Evolutionary conservation across 2,329 filamentous ascomycete genomes (phyloP), one percentile per base, ranked within the genome.

Genomic region (Alternaria sp.): DNA sequence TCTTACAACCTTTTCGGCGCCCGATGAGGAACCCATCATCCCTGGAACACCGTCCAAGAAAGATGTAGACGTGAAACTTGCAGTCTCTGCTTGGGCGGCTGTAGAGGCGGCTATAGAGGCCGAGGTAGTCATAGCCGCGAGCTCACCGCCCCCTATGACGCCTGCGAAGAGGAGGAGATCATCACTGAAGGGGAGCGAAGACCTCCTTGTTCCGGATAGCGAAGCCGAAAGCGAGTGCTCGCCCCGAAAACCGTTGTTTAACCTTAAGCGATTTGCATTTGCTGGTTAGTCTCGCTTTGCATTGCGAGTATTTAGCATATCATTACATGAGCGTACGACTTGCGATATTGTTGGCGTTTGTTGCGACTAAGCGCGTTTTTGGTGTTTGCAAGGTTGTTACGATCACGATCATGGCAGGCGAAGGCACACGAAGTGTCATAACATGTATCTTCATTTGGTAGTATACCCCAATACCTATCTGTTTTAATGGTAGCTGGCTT

Each of bases 121-220:
- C 4, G 72, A 79, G 54, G 63, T 78, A 1, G 66, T 79, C 15
- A 69, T 80, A 15, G 75, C 77, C 41, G 71, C 75, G 8, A 77
- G 74, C 33, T 72, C 63, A 43, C 76, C 67, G 49, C 74, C 60
- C 37, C 66, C 66, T 18, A 64, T 72, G 10, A 67, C 73, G 11
- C 66, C 73, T 26, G 55, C 61, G 6, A 71, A 69, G 15, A 65
- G 71, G 26, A 63, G 69, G 41, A 61, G 67, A 26, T 69, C 70
- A 14, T 67, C 71, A 2, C 51, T 78, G 8, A 79, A 80, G 62
- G 83, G 83, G 12, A 85, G 83, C 63, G 83, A 85, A 65, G 83
- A 85, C 54, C 61, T 84, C 18, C 69, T 85, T 14, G 76, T 84
- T 0, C 82, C 82, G 0, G 79, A 84, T 46, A 85, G 83, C 67